Evolutionary conservation across 768 basidiomycete species (phyloP).

Genomic region (Mycena floridula): DNA sequence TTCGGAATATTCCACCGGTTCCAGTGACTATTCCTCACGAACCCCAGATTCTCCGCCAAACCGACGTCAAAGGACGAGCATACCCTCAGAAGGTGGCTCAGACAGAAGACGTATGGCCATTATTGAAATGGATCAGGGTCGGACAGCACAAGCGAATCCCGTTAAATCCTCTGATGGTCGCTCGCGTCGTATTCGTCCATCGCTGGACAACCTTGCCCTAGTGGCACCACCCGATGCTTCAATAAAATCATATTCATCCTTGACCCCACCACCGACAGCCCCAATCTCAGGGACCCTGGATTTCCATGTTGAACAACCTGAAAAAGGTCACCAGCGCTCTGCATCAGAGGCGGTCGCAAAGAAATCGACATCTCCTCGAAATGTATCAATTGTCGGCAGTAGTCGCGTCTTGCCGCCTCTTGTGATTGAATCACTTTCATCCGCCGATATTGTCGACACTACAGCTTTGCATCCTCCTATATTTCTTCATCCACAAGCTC

Average conservation of each 20-base stretch:
- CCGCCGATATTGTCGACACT: slow-evolving; percentile 9
- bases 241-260: slow-evolving; percentile 42
- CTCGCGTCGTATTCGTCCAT: background rate
- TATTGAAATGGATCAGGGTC: slow-evolving; percentile 47
- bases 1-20: slow-evolving; percentile 48
- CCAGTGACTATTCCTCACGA: slow-evolving; percentile 19
- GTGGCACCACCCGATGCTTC: slow-evolving; percentile 71
- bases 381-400: too few relatives aligned
- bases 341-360: slow-evolving; percentile 37
- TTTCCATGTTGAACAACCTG: slow-evolving; percentile 3
- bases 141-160: slow-evolving; percentile 12
- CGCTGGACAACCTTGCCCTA: slow-evolving; percentile 48
- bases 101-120: slow-evolving; percentile 66
- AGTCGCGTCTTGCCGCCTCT: slow-evolving; percentile 49
- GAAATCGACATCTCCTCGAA: slow-evolving; percentile 25
- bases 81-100: slow-evolving; percentile 51
- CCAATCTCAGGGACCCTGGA: slow-evolving; percentile 28
- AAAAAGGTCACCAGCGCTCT: slow-evolving; percentile 35
- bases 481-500: slow-evolving; percentile 32
- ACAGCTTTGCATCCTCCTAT: slow-evolving; percentile 22
- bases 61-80: slow-evolving; percentile 39
- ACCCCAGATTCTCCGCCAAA: slow-evolving; percentile 18
- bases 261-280: slow-evolving; percentile 46
- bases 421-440: slow-evolving; percentile 7
- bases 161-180: background rate